Conservation (phyloP, 257 asterid species). For the Solanum sitiens region DNA sequence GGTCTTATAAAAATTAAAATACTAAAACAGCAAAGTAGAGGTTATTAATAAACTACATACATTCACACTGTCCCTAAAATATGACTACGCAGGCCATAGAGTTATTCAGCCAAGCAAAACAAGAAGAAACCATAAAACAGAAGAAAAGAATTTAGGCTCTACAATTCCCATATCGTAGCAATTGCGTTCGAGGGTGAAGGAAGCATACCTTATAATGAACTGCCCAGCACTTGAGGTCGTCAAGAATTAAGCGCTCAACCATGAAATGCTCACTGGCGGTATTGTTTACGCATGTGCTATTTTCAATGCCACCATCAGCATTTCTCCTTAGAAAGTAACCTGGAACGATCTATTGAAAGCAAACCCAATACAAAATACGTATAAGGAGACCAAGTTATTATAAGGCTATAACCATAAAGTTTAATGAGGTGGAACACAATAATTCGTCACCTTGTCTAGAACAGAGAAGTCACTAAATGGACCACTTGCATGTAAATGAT, state of each 20-base stretch:
- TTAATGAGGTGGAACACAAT: slow-evolving; percentile 1
- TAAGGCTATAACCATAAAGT: neutral
- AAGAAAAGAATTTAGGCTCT: neutral
- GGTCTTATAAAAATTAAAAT: neutral
- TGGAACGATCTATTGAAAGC: slow-evolving; percentile 78
- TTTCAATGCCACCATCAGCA: slow-evolving; percentile 70
- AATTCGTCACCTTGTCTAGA: slow-evolving; percentile 67
- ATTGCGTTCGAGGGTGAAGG: neutral
- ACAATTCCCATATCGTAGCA: neutral
- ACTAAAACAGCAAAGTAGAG: neutral
- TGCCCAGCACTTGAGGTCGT: slow-evolving; percentile 86
- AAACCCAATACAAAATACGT: neutral
- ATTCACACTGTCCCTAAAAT: neutral
- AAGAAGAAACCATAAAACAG: neutral
- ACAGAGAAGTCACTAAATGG: slow-evolving; percentile 57
- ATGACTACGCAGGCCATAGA: neutral
- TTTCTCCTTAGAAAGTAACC: slow-evolving; percentile 93
- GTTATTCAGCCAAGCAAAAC: neutral
- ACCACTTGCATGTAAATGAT: slow-evolving; percentile 86
- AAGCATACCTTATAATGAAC: slow-evolving; percentile 61
- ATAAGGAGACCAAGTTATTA: neutral
- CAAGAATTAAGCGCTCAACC: slow-evolving; percentile 87
- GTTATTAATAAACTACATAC: neutral
- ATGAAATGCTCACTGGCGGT: slow-evolving; percentile 97
- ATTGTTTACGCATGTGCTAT: slow-evolving; percentile 81